Evolutionary conservation across 495 filamentous ascomycete species (phyloP), one percentile per base, ranked within the genome.

Genomic region (Penicillium waksmanii): DNA sequence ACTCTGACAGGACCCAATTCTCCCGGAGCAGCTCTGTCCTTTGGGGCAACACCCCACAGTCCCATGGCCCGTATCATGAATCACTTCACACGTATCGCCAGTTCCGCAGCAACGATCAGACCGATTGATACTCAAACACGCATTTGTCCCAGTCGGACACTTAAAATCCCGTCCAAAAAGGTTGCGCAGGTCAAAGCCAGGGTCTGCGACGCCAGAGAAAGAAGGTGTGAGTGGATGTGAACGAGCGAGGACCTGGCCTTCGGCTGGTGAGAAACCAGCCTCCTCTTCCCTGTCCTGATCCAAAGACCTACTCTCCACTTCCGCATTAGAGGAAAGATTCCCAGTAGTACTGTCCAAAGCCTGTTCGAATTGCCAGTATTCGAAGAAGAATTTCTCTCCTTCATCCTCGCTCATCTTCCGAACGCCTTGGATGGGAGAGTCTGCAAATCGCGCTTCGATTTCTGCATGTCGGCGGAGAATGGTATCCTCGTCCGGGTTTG

Each of bases 1-100:
- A 1, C 69, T 70, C 51, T 77, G 73, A 65, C 94, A 98, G 3
- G 67, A 68, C 0, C 79, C 79, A 42, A 96, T 84, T 7, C 75
- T 73, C 7, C 88, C 86, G 5, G 81, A 77, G 71, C 95, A 98
- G 5, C 66, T 83, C 64, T 83, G 69, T 3, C 92, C 92, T 31
- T 71, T 70, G 15, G 88, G 88, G 79, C 94, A 98, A 70, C 94
- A 98, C 3, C 93, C 95, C 2, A 97, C 90, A 55, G 84, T 82
- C 0, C 92, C 92, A 35, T 83, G 74, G 0, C 89, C 90, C 2
- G 85, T 88, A 64, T 95, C 86, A n/a, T 79, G 57, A 23, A 96
- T 85, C n/a, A 83, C 65, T 40, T 87, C 79, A 68, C 94, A 98
- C 0, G 76, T 84, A 66, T 90, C 84, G 10, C 80, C 82, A 8